phyloP scores from a whole-genome alignment of 2,329 filamentous ascomycete species.

The Monosporascus sp. region DNA sequence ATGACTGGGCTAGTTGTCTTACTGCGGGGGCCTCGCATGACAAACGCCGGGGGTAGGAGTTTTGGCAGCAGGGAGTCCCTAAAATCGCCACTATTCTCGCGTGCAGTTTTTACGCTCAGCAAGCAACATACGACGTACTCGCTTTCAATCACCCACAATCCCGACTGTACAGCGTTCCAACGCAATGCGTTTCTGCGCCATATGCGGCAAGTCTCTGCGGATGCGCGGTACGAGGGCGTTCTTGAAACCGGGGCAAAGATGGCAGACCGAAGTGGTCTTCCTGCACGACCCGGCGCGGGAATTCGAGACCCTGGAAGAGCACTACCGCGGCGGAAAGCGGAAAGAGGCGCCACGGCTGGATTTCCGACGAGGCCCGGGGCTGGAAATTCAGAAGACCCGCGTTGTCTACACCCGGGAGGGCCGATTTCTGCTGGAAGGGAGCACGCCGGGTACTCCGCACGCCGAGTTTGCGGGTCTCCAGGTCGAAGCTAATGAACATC shows the following conservation, averaged over 20 bases:
- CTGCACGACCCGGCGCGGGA: constrained; percentile 13
- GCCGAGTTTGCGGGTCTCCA: background rate
- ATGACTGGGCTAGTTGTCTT: too few species aligned
- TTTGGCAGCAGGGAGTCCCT: too few species aligned
- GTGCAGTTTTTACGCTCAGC: too few species aligned
- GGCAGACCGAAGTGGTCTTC: constrained; percentile 10
- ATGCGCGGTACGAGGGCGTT: too few species aligned
- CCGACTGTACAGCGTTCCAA: too few species aligned
- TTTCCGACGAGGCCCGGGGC: background rate
- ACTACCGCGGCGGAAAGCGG: constrained; percentile 13
- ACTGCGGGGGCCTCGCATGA: too few species aligned
- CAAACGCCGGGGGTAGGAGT: too few species aligned
- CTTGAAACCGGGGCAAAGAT: constrained; percentile 2
- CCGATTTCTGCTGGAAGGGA: background rate
- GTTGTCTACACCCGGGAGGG: constrained; percentile 2
- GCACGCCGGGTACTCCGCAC: background rate
- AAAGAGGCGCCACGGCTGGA: background rate
- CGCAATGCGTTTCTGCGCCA: background rate
- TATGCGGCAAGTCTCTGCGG: constrained; percentile 11
- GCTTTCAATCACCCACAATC: too few species aligned
- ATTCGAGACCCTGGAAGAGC: constrained; percentile 11
- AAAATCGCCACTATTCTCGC: too few species aligned
- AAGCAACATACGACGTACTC: too few species aligned
- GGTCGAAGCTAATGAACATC: constrained; percentile 4
- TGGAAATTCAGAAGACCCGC: constrained; percentile 7